Conservation (phyloP, 1,139 yeast genomes). For the Magnusiomyces fungicola region DNA sequence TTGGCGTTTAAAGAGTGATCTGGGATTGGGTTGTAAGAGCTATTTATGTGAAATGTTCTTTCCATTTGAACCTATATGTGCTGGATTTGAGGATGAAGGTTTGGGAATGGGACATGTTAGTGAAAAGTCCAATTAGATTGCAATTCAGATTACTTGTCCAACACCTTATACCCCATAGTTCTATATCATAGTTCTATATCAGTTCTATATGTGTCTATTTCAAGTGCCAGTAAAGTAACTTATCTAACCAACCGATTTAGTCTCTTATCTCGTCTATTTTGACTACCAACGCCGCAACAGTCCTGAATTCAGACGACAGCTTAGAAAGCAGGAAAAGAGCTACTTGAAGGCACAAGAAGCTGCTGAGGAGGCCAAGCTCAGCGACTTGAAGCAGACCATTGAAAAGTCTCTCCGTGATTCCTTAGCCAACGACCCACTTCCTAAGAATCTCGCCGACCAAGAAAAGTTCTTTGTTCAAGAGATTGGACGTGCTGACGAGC, state of each 20-base stretch:
- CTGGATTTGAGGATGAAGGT: too few relatives aligned
- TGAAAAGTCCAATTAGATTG: too few relatives aligned
- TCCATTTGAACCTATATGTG: too few relatives aligned
- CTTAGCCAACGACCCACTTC: conserved; percentile 64
- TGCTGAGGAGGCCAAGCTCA: conserved; percentile 53
- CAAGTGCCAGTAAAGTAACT: too few relatives aligned
- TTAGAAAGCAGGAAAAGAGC: conserved; percentile 54
- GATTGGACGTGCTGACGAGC: conserved; percentile 70
- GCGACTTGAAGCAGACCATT: conserved; percentile 50
- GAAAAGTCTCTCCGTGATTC: conserved; percentile 57
- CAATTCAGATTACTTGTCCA: too few relatives aligned
- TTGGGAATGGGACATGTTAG: too few relatives aligned
- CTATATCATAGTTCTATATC: too few relatives aligned
- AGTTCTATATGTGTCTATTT: too few relatives aligned
- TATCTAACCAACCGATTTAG: conserved; percentile 14
- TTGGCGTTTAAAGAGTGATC: too few relatives aligned
- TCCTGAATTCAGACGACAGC: conserved; percentile 67
- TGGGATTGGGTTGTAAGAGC: too few relatives aligned
- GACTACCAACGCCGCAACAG: conserved; percentile 87
- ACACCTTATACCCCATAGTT: too few relatives aligned
- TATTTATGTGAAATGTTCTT: too few relatives aligned
- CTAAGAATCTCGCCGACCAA: conserved; percentile 62
- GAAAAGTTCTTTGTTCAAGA: conserved; percentile 74
- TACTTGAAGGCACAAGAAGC: conserved; percentile 49
- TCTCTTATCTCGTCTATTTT: conserved; percentile 80